Percentiles rank a stretch among this genome's conserved stretches.
Conservation (phyloP, 768 basidiomycete genomes). For the Tricholoma furcatifolium region DNA sequence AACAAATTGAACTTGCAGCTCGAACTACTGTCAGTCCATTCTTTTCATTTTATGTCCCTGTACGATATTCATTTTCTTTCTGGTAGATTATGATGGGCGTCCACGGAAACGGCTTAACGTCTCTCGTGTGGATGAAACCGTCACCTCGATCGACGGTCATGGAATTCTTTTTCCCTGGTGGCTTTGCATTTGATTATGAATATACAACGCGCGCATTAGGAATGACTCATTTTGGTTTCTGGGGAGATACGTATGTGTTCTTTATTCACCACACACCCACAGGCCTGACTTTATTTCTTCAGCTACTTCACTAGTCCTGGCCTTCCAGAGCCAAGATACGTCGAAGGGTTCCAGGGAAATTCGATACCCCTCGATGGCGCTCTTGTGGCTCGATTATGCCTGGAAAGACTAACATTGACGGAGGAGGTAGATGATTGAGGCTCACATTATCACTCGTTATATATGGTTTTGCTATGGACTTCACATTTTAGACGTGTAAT, state of each 20-base stretch:
- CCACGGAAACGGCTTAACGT: slow-evolving; percentile 89
- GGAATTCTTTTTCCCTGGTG: slow-evolving; percentile 85
- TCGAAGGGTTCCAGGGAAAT: slow-evolving; percentile 88
- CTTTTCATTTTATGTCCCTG: neutral
- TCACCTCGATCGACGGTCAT: slow-evolving; percentile 82
- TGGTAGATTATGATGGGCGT: slow-evolving; percentile 92
- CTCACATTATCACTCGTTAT: too few relatives aligned
- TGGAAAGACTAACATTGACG: slow-evolving; percentile 54
- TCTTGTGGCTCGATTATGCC: slow-evolving; percentile 59
- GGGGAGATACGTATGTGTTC: slow-evolving; percentile 61
- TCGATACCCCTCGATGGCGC: slow-evolving; percentile 80
- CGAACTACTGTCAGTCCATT: slow-evolving; percentile 67
- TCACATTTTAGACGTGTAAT: neutral
- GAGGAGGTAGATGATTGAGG: slow-evolving; percentile 61
- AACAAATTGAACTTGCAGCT: slow-evolving; percentile 80
- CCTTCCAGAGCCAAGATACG: slow-evolving; percentile 67
- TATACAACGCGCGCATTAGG: slow-evolving; percentile 80
- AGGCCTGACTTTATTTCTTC: neutral
- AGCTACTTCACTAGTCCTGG: slow-evolving; percentile 77
- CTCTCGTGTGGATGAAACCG: slow-evolving; percentile 91
- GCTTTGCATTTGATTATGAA: slow-evolving; percentile 87
- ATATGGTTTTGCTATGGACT: neutral
- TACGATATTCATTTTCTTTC: neutral
- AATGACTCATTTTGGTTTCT: slow-evolving; percentile 83
- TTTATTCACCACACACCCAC: neutral